These are phyloP conservation scores for Curvularia spicifera DNA, from an alignment of 2,329 filamentous ascomycete genomes.

Conservation along the genomic window DNA sequence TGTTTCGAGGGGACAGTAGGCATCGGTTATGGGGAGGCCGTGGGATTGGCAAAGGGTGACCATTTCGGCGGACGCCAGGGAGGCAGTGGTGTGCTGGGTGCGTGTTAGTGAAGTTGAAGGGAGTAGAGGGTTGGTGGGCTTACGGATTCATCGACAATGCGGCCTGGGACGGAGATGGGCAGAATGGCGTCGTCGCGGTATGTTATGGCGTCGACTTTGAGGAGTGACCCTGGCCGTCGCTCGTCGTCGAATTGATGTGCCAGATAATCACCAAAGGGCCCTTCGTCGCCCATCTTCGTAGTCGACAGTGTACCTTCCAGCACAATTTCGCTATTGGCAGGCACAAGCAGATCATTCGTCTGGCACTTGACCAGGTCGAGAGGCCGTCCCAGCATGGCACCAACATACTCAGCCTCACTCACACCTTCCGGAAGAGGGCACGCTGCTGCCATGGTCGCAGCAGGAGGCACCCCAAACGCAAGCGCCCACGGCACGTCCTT, in stretches of 20 bases:
- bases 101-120: neutral
- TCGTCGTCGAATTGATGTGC: slow-evolving; percentile 3
- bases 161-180: neutral
- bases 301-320: slow-evolving; percentile 1
- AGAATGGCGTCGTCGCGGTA: neutral
- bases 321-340: slow-evolving; percentile 1
- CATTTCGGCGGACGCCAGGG: neutral
- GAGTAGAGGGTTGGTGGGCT: neutral
- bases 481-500: slow-evolving; percentile 1
- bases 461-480: slow-evolving; percentile 1
- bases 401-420: slow-evolving; percentile 1
- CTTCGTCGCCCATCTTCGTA: slow-evolving; percentile 1
- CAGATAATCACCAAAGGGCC: slow-evolving; percentile 2
- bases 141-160: slow-evolving; percentile 1
- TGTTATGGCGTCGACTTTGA: slow-evolving; percentile 1
- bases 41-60: slow-evolving; percentile 1
- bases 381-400: slow-evolving; percentile 1
- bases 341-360: neutral
- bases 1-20: neutral
- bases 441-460: slow-evolving; percentile 1
- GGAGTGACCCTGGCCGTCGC: neutral
- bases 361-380: slow-evolving; percentile 1
- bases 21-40: neutral
- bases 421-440: slow-evolving; percentile 1
- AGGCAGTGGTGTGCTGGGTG: neutral